phyloP scores from a whole-genome alignment of 306 rosid species.

The Abrus precatorius region DNA sequence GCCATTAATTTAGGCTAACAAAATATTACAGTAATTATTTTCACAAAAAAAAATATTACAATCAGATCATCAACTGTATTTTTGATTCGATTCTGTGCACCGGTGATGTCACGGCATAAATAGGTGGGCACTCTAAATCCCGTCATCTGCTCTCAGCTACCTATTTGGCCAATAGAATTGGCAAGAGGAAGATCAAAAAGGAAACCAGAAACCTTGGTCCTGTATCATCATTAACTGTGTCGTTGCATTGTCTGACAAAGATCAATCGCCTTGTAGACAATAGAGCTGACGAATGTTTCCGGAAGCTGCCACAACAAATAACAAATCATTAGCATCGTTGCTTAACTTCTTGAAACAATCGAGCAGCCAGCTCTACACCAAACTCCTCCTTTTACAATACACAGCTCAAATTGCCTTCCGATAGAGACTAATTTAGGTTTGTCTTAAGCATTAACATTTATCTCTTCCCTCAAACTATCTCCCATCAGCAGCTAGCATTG shows the following conservation, averaged over 20 bases:
- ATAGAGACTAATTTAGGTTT: background rate
- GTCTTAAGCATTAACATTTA: background rate
- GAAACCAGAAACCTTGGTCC: slow-evolving; percentile 55
- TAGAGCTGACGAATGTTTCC: slow-evolving; percentile 98
- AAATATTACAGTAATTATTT: slow-evolving; percentile 71
- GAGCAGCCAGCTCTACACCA: slow-evolving; percentile 9
- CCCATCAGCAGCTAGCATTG: slow-evolving; percentile 4
- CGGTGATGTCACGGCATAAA: slow-evolving; percentile 53
- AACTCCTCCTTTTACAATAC: slow-evolving; percentile 5
- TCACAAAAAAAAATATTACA: slow-evolving; percentile 63
- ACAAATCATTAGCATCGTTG: slow-evolving; percentile 11
- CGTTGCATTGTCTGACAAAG: slow-evolving; percentile 27
- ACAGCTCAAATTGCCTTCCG: slow-evolving; percentile 10
- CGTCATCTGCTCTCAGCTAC: slow-evolving; percentile 55
- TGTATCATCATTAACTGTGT: slow-evolving; percentile 54
- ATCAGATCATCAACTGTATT: slow-evolving; percentile 67
- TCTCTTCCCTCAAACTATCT: background rate
- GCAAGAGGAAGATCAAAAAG: slow-evolving; percentile 54
- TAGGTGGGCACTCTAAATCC: slow-evolving; percentile 50
- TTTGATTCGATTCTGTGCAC: slow-evolving; percentile 67
- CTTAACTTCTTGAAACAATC: background rate
- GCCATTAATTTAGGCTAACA: slow-evolving; percentile 63
- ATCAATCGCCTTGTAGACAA: slow-evolving; percentile 90
- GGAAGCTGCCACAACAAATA: slow-evolving; percentile 71
- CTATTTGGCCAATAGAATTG: slow-evolving; percentile 52